Evolutionary conservation across 2,329 filamentous ascomycete species (phyloP).

Genomic region (Pyrenochaeta sp.): DNA sequence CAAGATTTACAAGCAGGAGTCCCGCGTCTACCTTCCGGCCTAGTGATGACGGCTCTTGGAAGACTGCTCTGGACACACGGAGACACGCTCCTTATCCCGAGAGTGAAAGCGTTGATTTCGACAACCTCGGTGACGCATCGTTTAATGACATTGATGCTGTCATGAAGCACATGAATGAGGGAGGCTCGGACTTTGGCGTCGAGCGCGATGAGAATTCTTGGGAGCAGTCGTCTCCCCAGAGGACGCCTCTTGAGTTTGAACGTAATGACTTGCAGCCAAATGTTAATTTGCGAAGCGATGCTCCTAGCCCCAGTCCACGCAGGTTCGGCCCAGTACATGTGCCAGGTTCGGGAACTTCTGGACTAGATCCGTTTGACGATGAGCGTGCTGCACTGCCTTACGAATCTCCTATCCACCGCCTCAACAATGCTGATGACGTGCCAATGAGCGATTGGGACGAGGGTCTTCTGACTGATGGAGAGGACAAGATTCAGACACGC

Average conservation of each 20-base stretch:
- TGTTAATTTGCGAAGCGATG: slow-evolving; percentile 68
- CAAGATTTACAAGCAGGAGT: slow-evolving; percentile 41
- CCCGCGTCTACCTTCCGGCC: slow-evolving; percentile 50
- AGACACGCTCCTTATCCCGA: slow-evolving; percentile 45
- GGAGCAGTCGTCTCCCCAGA: slow-evolving; percentile 42
- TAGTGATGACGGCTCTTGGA: slow-evolving; percentile 50
- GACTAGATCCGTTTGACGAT: slow-evolving; percentile 67
- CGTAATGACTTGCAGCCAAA: slow-evolving; percentile 41
- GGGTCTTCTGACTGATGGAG: slow-evolving; percentile 75
- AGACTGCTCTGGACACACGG: slow-evolving; percentile 45
- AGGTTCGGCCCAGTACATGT: slow-evolving; percentile 50
- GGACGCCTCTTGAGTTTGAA: slow-evolving; percentile 44
- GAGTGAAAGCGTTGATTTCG: slow-evolving; percentile 47
- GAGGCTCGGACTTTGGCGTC: slow-evolving; percentile 75
- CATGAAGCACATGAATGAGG: slow-evolving; percentile 83
- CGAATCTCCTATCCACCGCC: slow-evolving; percentile 66
- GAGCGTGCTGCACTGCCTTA: slow-evolving; percentile 64
- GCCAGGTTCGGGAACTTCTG: slow-evolving; percentile 44
- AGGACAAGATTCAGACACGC: slow-evolving; percentile 80
- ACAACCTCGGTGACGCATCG: slow-evolving; percentile 53
- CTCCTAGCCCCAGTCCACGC: slow-evolving; percentile 75
- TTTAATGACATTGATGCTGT: slow-evolving; percentile 91
- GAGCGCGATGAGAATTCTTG: slow-evolving; percentile 65
- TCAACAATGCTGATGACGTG: slow-evolving; percentile 69
- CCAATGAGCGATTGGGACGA: slow-evolving; percentile 92